Base-by-base conservation (phyloP, 2,329 filamentous ascomycete species). In the Thelonectria discophora region DNA sequence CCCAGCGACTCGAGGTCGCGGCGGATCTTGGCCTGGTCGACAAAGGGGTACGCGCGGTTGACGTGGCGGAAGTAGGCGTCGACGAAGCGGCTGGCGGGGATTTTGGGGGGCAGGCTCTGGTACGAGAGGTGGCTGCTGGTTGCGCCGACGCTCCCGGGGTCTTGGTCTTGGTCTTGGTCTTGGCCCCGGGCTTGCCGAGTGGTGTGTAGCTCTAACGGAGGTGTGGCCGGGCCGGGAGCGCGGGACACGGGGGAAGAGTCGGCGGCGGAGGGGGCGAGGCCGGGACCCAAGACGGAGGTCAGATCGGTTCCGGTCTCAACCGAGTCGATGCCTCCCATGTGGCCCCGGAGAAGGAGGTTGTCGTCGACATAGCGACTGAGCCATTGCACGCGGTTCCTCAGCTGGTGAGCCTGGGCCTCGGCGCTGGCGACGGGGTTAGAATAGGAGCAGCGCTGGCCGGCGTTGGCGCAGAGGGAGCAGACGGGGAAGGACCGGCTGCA, bases 31-130 rank as follows among this genome's bases (percentile, higher is more conserved):
- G 66, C 62, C 42, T 76, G 73, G 60, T 82, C 75, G 27, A 81
- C 73, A 57, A 82, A 82, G 9, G 80, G 80, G 58, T 82, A 82
- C 2, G 78, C 79, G 5, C 79, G 73, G 60, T 82, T 78, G 24
- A 81, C 78, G 58, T 81, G 77, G 15, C 77, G 75, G 56, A 81
- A 81, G 67, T 81, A 82, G 15, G 80, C 79, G 52, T 81, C 76
- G 9, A 79, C 75, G 21, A 79, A 79, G 17, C 69, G 70, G 11
- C 73, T 72, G 6, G 76, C 75, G 9, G 69, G 63, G 47, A 70
- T 66, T 37, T 72, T 65, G 27, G 66, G 55, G 37, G 69, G 69
- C 1, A 72, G 58, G 24, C 68, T 49, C 27, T 67, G 66, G 11
- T 62, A 62, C 5, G 68, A 48, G 12, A 59, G 55, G 48, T 67